These are phyloP conservation scores for Tolypocladium sp. DNA, from an alignment of 2,329 filamentous ascomycete genomes.

Conservation along the genomic window DNA sequence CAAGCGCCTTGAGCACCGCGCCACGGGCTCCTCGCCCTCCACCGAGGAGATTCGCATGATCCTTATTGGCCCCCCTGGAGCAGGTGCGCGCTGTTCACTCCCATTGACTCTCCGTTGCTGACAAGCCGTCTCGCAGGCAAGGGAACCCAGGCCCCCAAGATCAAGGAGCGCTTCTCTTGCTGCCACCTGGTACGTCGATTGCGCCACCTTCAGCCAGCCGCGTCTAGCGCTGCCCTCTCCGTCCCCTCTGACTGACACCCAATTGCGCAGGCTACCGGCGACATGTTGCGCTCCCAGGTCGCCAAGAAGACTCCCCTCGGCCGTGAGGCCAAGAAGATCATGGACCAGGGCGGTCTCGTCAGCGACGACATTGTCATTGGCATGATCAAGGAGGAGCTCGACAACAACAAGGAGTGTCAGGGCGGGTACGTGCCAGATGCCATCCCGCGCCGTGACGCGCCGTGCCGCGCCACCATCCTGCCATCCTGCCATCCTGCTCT, in stretches of 20 bases:
- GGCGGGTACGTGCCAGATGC: constrained; percentile 61
- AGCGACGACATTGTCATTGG: constrained; percentile 99
- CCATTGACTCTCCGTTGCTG: not conserved
- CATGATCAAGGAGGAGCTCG: constrained; percentile 98
- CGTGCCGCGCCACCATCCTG: not conserved
- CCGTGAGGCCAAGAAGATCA: constrained; percentile 98
- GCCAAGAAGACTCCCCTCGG: constrained; percentile 94
- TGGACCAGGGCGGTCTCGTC: constrained; percentile 95
- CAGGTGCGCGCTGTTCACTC: constrained; percentile 53
- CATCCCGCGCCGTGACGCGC: not conserved
- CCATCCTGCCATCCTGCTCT: constrained; percentile 5
- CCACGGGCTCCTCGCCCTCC: constrained; percentile 45
- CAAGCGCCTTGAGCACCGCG: constrained; percentile 69
- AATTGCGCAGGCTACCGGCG: constrained; percentile 71
- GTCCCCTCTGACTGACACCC: constrained; percentile 2
- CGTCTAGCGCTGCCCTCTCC: not conserved
- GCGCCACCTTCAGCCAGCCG: not conserved
- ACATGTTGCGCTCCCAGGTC: constrained; percentile 98
- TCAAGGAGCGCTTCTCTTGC: constrained; percentile 96
- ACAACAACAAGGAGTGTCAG: constrained; percentile 90
- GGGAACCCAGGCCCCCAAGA: constrained; percentile 94
- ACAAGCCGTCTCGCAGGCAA: constrained; percentile 56
- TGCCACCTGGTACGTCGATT: constrained; percentile 81
- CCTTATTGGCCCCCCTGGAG: constrained; percentile 92
- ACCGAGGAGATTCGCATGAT: constrained; percentile 82